These are phyloP conservation scores for sorghum (Sorghum bicolor) DNA, from an alignment of 176 grass and related monocot genomes.

Conservation along the genomic window DNA sequence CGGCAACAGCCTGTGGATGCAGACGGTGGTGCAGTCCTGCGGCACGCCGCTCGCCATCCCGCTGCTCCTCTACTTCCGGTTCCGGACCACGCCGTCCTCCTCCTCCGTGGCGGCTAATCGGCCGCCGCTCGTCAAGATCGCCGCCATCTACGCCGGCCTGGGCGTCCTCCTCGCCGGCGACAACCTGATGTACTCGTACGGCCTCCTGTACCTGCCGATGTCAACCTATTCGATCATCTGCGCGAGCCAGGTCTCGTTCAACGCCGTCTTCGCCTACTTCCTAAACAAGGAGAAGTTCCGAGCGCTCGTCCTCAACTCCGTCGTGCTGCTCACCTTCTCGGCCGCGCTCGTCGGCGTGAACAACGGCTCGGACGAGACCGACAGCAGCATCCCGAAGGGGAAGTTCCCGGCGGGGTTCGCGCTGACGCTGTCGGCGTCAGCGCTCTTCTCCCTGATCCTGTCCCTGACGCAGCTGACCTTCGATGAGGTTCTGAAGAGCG, in stretches of 20 bases:
- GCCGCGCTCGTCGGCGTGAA: slow-evolving; percentile 47
- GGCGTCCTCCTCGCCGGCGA: slow-evolving; percentile 52
- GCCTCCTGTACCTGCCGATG: slow-evolving; percentile 62
- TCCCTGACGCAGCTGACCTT: slow-evolving; percentile 73
- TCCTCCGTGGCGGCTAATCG: not conserved
- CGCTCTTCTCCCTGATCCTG: slow-evolving; percentile 57
- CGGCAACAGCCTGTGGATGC: slow-evolving; percentile 44
- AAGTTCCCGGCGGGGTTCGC: slow-evolving; percentile 47
- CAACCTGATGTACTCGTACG: slow-evolving; percentile 74
- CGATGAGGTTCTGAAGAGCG: slow-evolving; percentile 48
- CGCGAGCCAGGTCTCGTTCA: slow-evolving; percentile 62
- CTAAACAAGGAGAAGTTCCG: slow-evolving; percentile 60
- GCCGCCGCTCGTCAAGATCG: slow-evolving; percentile 30
- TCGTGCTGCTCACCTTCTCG: slow-evolving; percentile 66
- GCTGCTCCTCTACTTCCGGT: slow-evolving; percentile 27
- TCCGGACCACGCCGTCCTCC: not conserved
- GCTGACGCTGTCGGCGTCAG: slow-evolving; percentile 51
- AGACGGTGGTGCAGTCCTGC: slow-evolving; percentile 53
- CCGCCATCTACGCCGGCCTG: slow-evolving; percentile 42
- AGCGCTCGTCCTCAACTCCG: slow-evolving; percentile 61
- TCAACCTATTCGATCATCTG: slow-evolving; percentile 58
- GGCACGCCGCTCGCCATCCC: slow-evolving; percentile 43
- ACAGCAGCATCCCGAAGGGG: slow-evolving; percentile 17
- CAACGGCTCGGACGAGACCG: slow-evolving; percentile 19
- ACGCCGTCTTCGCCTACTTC: slow-evolving; percentile 74